Evolutionary conservation across 257 asterid genomes (phyloP).

Genomic region (Linderniella brevidens): DNA sequence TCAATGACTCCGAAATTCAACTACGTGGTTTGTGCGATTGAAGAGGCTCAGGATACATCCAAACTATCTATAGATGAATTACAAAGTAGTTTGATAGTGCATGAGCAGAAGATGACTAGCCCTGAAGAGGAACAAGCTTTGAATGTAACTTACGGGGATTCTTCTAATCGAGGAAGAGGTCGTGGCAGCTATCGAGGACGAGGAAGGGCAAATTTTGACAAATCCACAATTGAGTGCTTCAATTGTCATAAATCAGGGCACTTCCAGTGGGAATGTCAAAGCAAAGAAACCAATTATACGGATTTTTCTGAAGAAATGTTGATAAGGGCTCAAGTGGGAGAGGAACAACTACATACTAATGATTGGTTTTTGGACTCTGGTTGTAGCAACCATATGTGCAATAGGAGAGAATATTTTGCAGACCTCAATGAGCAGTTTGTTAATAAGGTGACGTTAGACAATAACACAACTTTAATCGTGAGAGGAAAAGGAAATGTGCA

Average conservation of each 20-base stretch:
- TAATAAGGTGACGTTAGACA: slow-evolving; percentile 3
- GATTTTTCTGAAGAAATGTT: not conserved
- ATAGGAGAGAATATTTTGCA: not conserved
- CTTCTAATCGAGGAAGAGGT: slow-evolving; percentile 1
- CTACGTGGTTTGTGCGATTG: not conserved
- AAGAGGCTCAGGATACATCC: not conserved
- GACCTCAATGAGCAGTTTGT: slow-evolving; percentile 1
- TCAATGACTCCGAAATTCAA: not conserved
- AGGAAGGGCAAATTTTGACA: not conserved
- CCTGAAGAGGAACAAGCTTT: not conserved
- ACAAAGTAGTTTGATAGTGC: not conserved
- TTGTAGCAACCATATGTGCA: slow-evolving; percentile 3
- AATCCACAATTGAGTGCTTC: slow-evolving; percentile 5
- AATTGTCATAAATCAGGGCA: slow-evolving; percentile 7
- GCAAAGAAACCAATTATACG: not conserved
- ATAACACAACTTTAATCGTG: not conserved
- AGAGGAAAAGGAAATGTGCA: not conserved
- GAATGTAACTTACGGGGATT: not conserved
- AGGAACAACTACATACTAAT: not conserved
- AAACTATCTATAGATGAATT: not conserved
- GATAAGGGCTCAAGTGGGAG: not conserved
- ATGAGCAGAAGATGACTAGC: not conserved
- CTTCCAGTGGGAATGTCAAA: slow-evolving; percentile 3
- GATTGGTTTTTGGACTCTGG: slow-evolving; percentile 9
- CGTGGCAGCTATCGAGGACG: not conserved